phyloP scores from a whole-genome alignment of 129 eudicot species.

The Smallanthus sonchifolius region DNA sequence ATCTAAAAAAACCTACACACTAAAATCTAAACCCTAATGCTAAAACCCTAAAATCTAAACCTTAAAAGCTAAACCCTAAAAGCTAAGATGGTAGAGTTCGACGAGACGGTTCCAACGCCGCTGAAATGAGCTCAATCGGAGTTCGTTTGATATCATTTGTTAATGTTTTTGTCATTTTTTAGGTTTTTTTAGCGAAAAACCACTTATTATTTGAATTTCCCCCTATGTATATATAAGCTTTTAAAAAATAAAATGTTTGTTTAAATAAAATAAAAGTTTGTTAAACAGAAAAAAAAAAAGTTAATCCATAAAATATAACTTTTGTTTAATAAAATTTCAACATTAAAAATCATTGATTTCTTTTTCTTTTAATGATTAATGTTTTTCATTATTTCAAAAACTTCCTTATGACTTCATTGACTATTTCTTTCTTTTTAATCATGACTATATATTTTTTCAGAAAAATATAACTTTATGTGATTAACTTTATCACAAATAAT shows the following conservation, averaged over 20 bases:
- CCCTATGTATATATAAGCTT: too few relatives aligned
- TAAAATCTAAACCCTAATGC: too few relatives aligned
- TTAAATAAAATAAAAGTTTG: background rate
- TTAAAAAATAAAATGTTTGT: background rate
- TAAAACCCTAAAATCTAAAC: too few relatives aligned
- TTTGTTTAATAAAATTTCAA: slow-evolving; percentile 5
- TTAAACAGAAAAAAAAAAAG: background rate
- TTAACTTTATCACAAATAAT: background rate
- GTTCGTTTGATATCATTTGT: too few relatives aligned
- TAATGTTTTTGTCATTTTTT: too few relatives aligned
- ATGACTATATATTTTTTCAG: background rate
- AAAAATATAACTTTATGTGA: background rate
- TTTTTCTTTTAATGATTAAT: slow-evolving; percentile 21
- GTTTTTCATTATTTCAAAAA: slow-evolving; percentile 18
- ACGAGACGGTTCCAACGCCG: too few relatives aligned
- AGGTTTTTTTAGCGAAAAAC: too few relatives aligned
- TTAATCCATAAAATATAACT: background rate
- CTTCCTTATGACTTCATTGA: slow-evolving; percentile 24
- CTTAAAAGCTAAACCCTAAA: too few relatives aligned
- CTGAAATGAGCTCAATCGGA: too few relatives aligned
- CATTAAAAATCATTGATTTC: slow-evolving; percentile 19
- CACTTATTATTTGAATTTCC: too few relatives aligned
- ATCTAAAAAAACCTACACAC: too few relatives aligned
- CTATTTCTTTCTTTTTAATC: slow-evolving; percentile 8
- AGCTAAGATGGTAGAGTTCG: too few relatives aligned